Base-by-base conservation (phyloP, 2,329 filamentous ascomycete species). In the Cladobotryum mycophilum region DNA sequence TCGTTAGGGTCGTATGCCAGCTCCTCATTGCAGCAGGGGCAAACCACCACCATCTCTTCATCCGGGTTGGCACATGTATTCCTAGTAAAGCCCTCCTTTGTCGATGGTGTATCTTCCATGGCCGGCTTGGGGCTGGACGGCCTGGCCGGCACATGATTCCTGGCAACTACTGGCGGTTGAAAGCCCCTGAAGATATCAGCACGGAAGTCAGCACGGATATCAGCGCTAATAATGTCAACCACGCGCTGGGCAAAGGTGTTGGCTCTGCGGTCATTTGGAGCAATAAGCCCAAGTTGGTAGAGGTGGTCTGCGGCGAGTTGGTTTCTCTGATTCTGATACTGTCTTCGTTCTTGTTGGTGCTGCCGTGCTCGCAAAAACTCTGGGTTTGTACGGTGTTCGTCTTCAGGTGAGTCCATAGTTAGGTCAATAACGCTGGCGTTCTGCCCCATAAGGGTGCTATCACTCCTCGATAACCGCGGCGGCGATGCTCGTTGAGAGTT, bases 1-100 rank as follows among this genome's bases (percentile, higher is more conserved):
- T 72, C 69, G 1, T 71, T 64, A 0, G 82, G 82, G 13, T 90
- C 87, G 46, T 85, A 82, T 5, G 89, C 86, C 14, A 99, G 72
- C 68, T 97, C 92, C 52, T 88, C 79, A 15, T 86, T 84, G 60
- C 93, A 99, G 52, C 88, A 88, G 0, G 92, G 88, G 64, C 93
- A 99, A 1, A 96, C 76, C 2, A 92, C 77, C 1, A 87, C 75
- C 36, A 87, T 79, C 14, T 89, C 82, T 35, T 89, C 85, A 18
- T 61, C 58, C 3, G 60, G 54, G 5, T 66, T 60, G 9, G 56
- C 55, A 13, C 61, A 61, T 0, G 88, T 87, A 45, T 82, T 82
- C 52, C 91, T 78, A 1, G 88, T 95, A 61, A 93, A 97, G 1
- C 91, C 92, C n/a, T 81, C 72, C 5, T 79, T 77, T 0, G 88